Evolutionary conservation across 2,329 filamentous ascomycete genomes (phyloP).

Genomic region (Aspergillus texensis): DNA sequence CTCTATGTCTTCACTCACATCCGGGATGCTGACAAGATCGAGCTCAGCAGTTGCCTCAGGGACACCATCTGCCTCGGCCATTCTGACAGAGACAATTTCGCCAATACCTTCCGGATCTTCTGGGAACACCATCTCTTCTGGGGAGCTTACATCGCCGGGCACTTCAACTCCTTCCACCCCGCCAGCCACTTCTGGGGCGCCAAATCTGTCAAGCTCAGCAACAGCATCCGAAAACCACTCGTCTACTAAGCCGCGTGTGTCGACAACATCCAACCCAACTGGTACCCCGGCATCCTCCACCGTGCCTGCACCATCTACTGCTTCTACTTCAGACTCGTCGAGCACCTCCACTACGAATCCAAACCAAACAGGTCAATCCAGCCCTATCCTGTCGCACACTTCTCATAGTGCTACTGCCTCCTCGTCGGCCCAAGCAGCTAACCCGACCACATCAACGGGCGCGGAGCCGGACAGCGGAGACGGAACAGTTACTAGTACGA

Average conservation of each 20-base stretch:
- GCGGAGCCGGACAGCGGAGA: constrained; percentile 10
- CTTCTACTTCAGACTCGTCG: constrained; percentile 5
- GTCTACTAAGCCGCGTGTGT: neutral
- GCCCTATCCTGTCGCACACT: neutral
- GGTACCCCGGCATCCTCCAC: neutral
- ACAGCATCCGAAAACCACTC: neutral
- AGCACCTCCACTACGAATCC: neutral
- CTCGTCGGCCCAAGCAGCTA: constrained; percentile 5
- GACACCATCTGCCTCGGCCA: constrained; percentile 2
- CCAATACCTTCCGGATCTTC: neutral
- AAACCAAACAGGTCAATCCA: neutral
- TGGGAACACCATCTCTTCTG: constrained; percentile 3
- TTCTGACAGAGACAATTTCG: neutral
- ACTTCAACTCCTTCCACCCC: neutral
- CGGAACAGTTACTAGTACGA: constrained; percentile 5
- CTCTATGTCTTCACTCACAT: constrained; percentile 8
- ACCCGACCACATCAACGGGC: neutral
- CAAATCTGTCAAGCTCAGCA: neutral
- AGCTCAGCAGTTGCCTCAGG: constrained; percentile 2
- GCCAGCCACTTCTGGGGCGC: neutral
- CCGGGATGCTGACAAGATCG: constrained; percentile 1
- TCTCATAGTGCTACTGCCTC: constrained; percentile 2
- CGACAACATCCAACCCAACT: neutral
- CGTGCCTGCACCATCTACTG: neutral
- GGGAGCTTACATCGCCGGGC: neutral